Conservation (phyloP, 1,284 basidiomycete species). For the Microbotryomycetes sp. region DNA sequence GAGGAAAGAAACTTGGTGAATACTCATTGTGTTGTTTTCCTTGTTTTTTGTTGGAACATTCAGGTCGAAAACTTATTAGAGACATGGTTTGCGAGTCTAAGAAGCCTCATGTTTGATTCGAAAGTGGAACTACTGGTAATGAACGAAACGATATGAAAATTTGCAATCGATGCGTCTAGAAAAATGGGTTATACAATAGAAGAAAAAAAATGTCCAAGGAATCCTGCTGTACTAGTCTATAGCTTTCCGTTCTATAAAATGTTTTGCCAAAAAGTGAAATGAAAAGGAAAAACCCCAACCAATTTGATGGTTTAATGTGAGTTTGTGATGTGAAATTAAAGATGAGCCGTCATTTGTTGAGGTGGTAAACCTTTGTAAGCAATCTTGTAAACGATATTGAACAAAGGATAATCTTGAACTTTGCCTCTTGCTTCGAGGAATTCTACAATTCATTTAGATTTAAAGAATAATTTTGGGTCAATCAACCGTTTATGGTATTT, state of each 20-base stretch:
- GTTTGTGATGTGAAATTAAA: too few species aligned
- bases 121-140: too few species aligned
- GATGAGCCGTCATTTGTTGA: slow-evolving; percentile 23
- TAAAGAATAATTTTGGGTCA: too few species aligned
- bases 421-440: slow-evolving; percentile 49
- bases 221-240: too few species aligned
- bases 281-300: not conserved
- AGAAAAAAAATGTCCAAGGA: not conserved
- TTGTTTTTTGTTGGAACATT: too few species aligned
- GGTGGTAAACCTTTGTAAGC: slow-evolving; percentile 29
- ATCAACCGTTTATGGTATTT: too few species aligned
- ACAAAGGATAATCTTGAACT: slow-evolving; percentile 51
- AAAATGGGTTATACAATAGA: not conserved
- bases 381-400: slow-evolving; percentile 39
- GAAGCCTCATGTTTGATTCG: not conserved
- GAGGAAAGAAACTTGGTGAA: too few species aligned
- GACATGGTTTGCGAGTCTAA: not conserved
- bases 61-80: not conserved
- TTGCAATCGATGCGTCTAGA: not conserved
- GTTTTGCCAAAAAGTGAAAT: not conserved
- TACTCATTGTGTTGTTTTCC: too few species aligned
- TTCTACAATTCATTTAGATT: slow-evolving; percentile 23
- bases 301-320: too few species aligned
- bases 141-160: not conserved
- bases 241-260: not conserved